phyloP scores from a whole-genome alignment of 2,329 filamentous ascomycete genomes.

The Cercospora sp. region DNA sequence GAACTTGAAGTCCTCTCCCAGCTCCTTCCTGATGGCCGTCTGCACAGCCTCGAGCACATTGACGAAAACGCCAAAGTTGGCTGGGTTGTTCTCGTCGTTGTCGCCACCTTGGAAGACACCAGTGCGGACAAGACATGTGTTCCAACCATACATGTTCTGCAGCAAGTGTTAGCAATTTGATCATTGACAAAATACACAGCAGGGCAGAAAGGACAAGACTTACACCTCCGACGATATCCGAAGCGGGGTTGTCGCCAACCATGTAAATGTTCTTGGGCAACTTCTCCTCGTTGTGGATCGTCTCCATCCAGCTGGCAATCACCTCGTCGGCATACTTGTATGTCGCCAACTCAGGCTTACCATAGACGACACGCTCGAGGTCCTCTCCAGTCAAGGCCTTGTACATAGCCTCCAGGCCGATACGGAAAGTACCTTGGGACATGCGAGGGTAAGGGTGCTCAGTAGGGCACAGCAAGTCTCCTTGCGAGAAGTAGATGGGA shows the following conservation, averaged over 20 bases:
- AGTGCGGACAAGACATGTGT: conserved; percentile 74
- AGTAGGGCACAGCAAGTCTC: conserved; percentile 61
- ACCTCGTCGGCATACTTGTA: conserved; percentile 78
- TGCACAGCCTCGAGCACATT: conserved; percentile 72
- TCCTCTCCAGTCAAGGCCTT: conserved; percentile 67
- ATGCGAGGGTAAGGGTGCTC: conserved; percentile 61
- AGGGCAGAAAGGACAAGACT: conserved; percentile 2
- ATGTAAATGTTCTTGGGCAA: conserved; percentile 72
- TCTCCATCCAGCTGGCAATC: conserved; percentile 71
- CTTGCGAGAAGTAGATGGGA: conserved; percentile 72
- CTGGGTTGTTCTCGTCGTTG: conserved; percentile 74
- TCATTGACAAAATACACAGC: background rate
- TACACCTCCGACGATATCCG: conserved; percentile 68
- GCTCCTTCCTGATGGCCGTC: conserved; percentile 65
- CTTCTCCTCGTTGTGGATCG: conserved; percentile 70
- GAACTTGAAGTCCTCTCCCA: conserved; percentile 73
- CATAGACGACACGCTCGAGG: conserved; percentile 73
- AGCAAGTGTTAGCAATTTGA: conserved; percentile 7
- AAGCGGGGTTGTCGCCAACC: conserved; percentile 73
- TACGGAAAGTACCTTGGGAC: conserved; percentile 74
- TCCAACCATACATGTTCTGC: conserved; percentile 75
- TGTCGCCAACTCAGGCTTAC: conserved; percentile 72
- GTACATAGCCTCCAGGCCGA: conserved; percentile 72
- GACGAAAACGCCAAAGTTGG: conserved; percentile 72
- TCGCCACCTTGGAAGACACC: conserved; percentile 76